phyloP scores from a whole-genome alignment of 2,329 filamentous ascomycete species.

The Fusarium begoniae region DNA sequence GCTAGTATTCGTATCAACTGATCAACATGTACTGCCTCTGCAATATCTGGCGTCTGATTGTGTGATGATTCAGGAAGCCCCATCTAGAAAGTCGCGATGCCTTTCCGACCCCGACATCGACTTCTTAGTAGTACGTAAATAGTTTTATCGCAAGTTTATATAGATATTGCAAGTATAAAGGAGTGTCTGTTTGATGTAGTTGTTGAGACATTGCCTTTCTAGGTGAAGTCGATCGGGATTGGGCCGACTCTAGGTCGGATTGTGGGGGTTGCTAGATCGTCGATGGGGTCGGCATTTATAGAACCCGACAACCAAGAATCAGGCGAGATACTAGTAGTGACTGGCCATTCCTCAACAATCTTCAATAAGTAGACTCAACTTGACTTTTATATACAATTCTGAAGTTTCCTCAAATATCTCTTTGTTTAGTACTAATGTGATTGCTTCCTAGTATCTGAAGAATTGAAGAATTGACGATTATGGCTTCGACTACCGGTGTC shows the following conservation, averaged over 20 bases:
- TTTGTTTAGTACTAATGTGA: background rate
- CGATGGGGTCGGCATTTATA: background rate
- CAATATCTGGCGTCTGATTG: background rate
- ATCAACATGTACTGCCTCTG: background rate
- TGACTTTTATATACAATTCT: background rate
- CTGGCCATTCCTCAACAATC: background rate
- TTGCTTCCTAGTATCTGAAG: background rate
- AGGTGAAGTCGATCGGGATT: constrained; percentile 13
- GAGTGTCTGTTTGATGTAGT: background rate
- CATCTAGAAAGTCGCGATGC: background rate
- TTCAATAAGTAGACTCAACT: background rate
- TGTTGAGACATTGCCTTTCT: background rate
- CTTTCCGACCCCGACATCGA: background rate
- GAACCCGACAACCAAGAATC: constrained; percentile 16
- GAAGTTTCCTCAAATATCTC: background rate
- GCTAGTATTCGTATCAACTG: background rate
- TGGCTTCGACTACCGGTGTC: constrained; percentile 18
- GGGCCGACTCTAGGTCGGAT: constrained; percentile 7
- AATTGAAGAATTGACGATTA: background rate
- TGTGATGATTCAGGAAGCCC: background rate
- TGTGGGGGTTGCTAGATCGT: constrained; percentile 8
- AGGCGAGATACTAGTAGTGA: background rate
- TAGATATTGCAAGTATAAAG: background rate
- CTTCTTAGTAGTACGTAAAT: background rate
- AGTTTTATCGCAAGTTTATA: background rate